phyloP scores from a whole-genome alignment of 441 rosid genomes.

The Erodium trifolium region DNA sequence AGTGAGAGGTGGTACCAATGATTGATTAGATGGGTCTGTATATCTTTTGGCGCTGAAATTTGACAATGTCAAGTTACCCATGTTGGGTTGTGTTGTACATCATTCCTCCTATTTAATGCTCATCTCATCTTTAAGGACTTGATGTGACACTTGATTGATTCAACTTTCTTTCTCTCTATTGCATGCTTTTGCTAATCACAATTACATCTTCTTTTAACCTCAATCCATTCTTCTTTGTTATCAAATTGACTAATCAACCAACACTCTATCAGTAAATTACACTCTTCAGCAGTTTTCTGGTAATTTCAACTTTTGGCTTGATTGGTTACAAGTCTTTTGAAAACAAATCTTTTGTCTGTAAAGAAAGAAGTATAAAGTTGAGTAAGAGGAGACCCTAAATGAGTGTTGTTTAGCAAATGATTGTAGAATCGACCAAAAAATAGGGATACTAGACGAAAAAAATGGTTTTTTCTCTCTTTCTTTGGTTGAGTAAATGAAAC shows the following conservation, averaged over 20 bases:
- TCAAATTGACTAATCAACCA: not conserved
- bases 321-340: too few relatives aligned
- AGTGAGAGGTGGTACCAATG: not conserved
- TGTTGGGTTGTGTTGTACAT: slow-evolving; percentile 6
- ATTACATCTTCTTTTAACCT: not conserved
- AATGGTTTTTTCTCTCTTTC: too few relatives aligned
- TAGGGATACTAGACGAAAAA: too few relatives aligned
- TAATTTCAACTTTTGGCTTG: too few relatives aligned
- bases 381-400: too few relatives aligned
- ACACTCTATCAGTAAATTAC: not conserved
- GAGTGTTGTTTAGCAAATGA: too few relatives aligned
- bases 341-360: too few relatives aligned
- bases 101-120: not conserved
- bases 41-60: slow-evolving; percentile 9
- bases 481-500: too few relatives aligned
- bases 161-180: not conserved
- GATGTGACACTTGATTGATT: slow-evolving; percentile 3
- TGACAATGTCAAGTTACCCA: slow-evolving; percentile 8
- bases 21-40: slow-evolving; percentile 8
- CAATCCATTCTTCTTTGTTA: not conserved
- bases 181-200: not conserved
- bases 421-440: too few relatives aligned
- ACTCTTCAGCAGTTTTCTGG: too few relatives aligned
- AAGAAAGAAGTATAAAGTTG: too few relatives aligned
- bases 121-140: not conserved